phyloP scores from a whole-genome alignment of 2,329 filamentous ascomycete genomes.

The Ascochyta fabae region DNA sequence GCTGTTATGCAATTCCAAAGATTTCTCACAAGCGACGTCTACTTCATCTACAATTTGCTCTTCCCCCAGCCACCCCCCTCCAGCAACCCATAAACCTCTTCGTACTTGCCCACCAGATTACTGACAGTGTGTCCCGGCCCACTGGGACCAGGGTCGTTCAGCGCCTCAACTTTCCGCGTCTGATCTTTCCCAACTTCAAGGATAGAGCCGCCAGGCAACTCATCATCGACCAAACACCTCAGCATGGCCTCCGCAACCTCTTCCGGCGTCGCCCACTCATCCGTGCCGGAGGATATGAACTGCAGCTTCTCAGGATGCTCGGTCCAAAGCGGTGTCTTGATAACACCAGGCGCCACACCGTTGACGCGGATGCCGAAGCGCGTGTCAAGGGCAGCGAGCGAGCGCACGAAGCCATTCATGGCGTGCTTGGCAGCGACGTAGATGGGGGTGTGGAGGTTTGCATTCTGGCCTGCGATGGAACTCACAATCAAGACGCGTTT shows the following conservation, averaged over 20 bases:
- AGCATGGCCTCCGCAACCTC: conserved; percentile 67
- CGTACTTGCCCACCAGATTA: conserved; percentile 49
- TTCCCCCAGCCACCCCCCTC: conserved; percentile 57
- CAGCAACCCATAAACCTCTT: conserved; percentile 60
- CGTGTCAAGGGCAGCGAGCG: conserved; percentile 57
- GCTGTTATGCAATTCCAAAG: too few relatives aligned
- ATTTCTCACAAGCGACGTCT: too few relatives aligned
- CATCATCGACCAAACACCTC: conserved; percentile 59
- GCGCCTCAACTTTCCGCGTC: conserved; percentile 58
- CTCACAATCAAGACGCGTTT: conserved; percentile 55
- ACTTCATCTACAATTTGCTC: conserved; percentile 2
- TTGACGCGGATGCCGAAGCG: conserved; percentile 63
- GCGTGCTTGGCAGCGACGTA: conserved; percentile 57
- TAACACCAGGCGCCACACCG: conserved; percentile 65
- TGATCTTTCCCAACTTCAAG: conserved; percentile 62
- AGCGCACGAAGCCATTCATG: conserved; percentile 58
- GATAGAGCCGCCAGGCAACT: conserved; percentile 55
- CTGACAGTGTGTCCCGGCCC: conserved; percentile 57
- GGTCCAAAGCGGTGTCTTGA: conserved; percentile 68
- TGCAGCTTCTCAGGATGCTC: conserved; percentile 66
- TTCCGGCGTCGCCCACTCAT: conserved; percentile 66
- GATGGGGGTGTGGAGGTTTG: conserved; percentile 49
- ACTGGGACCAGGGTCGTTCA: conserved; percentile 62
- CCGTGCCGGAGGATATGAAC: conserved; percentile 55
- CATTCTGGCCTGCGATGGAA: conserved; percentile 53